A percentile compares a stretch with the other conserved stretches of the same genome.
Evolutionary conservation across 2,329 filamentous ascomycete species (phyloP).

Genomic region (Neocucurbitaria cava): DNA sequence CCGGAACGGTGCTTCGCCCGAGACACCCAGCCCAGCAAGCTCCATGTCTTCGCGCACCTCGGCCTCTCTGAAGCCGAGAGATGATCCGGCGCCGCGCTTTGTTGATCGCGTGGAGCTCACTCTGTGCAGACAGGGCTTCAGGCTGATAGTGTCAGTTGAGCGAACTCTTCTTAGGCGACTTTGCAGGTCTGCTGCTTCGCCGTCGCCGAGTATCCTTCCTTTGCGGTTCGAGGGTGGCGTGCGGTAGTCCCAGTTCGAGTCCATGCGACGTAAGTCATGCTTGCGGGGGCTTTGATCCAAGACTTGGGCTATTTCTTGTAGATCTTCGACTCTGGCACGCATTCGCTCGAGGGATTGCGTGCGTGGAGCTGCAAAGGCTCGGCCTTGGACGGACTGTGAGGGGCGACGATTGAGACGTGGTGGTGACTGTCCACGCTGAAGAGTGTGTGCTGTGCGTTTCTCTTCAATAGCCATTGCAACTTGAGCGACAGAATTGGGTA

Average conservation of each 20-base stretch:
- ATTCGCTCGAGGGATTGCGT: slow-evolving; percentile 59
- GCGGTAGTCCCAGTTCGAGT: slow-evolving; percentile 41
- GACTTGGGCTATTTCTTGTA: slow-evolving; percentile 50
- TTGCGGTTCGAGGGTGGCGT: slow-evolving; percentile 46
- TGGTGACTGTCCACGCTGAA: slow-evolving; percentile 31
- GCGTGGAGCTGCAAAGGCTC: slow-evolving; percentile 60
- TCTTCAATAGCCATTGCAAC: slow-evolving; percentile 63
- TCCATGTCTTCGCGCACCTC: slow-evolving; percentile 48
- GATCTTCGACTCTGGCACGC: slow-evolving; percentile 50
- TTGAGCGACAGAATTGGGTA: slow-evolving; percentile 62
- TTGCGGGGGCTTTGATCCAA: slow-evolving; percentile 56
- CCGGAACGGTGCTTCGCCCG: slow-evolving; percentile 37
- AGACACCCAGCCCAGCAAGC: slow-evolving; percentile 32
- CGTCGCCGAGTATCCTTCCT: slow-evolving; percentile 38
- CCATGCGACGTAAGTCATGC: slow-evolving; percentile 34
- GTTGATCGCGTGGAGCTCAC: slow-evolving; percentile 32
- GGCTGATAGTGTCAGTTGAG: slow-evolving; percentile 42
- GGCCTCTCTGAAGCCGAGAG: slow-evolving; percentile 46
- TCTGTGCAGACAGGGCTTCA: slow-evolving; percentile 26
- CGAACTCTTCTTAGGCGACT: slow-evolving; percentile 36
- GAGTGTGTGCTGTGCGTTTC: slow-evolving; percentile 47
- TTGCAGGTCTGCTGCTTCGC: slow-evolving; percentile 39
- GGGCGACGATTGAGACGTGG: slow-evolving; percentile 41
- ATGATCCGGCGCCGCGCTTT: slow-evolving; percentile 30
- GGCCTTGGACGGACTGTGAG: slow-evolving; percentile 55